A percentile compares a stretch with the other conserved stretches of the same genome.
phyloP scores from a whole-genome alignment of 768 basidiomycete genomes.

The Stropharia rugosoannulata region DNA sequence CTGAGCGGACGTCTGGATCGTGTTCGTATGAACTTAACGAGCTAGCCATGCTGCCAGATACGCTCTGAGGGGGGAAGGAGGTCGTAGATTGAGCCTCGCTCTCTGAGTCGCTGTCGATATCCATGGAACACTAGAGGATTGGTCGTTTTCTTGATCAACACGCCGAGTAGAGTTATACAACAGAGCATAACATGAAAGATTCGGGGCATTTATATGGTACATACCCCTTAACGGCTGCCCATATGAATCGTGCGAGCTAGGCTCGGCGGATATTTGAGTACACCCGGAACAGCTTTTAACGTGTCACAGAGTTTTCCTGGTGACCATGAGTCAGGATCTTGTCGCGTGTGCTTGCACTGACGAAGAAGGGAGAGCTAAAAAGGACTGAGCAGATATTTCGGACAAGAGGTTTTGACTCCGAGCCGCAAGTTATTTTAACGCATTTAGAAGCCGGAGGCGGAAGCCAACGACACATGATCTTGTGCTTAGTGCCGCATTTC shows the following conservation, averaged over 20 bases:
- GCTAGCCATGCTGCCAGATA: slow-evolving; percentile 34
- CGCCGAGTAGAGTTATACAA: background rate
- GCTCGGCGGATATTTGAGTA: slow-evolving; percentile 23
- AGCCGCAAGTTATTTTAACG: too few relatives aligned
- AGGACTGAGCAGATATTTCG: too few relatives aligned
- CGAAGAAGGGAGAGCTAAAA: too few relatives aligned
- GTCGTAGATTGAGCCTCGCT: slow-evolving; percentile 45
- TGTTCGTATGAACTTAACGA: slow-evolving; percentile 58
- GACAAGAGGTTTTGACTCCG: too few relatives aligned
- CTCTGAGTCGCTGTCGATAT: slow-evolving; percentile 42
- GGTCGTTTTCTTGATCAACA: background rate
- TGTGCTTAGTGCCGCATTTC: too few relatives aligned
- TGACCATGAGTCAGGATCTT: background rate
- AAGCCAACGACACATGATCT: too few relatives aligned
- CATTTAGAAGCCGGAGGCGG: too few relatives aligned
- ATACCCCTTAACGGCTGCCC: slow-evolving; percentile 3
- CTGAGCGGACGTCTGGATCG: slow-evolving; percentile 53
- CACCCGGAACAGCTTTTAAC: slow-evolving; percentile 14
- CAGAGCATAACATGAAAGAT: background rate
- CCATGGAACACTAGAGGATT: slow-evolving; percentile 5
- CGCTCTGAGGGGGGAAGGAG: slow-evolving; percentile 38
- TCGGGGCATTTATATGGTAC: slow-evolving; percentile 10
- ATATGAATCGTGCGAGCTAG: slow-evolving; percentile 17
- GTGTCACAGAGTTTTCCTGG: slow-evolving; percentile 11
- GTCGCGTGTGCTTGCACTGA: slow-evolving; percentile 3